Evolutionary conservation across 768 basidiomycete species (phyloP), one percentile per base, ranked within the genome.

Genomic region (Tephrocybe sp.): DNA sequence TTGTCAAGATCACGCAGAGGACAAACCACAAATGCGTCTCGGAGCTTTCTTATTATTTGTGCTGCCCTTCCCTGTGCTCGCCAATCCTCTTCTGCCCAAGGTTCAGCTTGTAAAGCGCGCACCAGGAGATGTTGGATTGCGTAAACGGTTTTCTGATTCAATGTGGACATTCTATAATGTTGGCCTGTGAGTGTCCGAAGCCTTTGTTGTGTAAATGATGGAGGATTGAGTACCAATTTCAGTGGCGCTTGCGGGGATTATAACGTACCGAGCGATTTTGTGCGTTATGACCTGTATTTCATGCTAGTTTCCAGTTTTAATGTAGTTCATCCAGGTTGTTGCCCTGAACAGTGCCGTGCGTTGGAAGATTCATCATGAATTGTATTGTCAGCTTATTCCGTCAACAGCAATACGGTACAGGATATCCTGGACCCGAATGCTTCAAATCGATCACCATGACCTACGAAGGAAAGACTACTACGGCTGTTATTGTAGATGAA

Each of bases 351-450:
- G 68, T 50, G 46, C 59, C 8, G 74, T 77, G 48, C 37, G 72
- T 41, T 5, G 12, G 21, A 13, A 12, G 3, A 25, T 9, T n/a
- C 22, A 4, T 32, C 28, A 4, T 13, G 18, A 21, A 18, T 4
- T 15, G 5, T 1, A 13, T 21, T 3, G 9, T 2, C 24, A 7
- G 13, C 30, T 44, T 34, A 44, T 4, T 21, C 12, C 7, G 13
- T 38, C 11, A 30, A 58, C 59, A 74, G 60, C 76, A 84, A 69
- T 87, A 69, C 56, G 84, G 85, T 8, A 49, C 49, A 32, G 76
- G 77, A 4, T 78, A n/a, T n/a, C n/a, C n/a, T n/a, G n/a, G n/a
- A n/a, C n/a, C 81, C n/a, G 40, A 81, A 32, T 92, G 90, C 65
- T 77, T 77, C 61, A 68, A 78, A 59, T 57, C 52, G n/a, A 84